Evolutionary conservation across 1,139 yeast species (phyloP), one percentile per base, ranked within the genome.

Genomic region (Tardiomyces depauwii): DNA sequence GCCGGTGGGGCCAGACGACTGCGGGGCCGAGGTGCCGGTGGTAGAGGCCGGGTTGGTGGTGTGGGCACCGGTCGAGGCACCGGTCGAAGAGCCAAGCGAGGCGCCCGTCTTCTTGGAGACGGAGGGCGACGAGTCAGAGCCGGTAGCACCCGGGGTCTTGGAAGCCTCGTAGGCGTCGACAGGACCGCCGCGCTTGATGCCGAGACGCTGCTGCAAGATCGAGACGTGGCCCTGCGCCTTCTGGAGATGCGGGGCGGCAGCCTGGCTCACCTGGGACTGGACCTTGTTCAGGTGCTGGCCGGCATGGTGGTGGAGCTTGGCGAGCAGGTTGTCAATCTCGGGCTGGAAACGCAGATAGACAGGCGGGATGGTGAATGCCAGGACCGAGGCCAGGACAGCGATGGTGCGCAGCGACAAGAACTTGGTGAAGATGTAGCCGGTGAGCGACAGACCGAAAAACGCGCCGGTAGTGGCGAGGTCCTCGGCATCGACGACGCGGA

Each of bases 251-350:
- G 57, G 51, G 82, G 78, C 54, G 83, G 56, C 48, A 49, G 50
- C 57, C 55, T 55, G 43, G 57, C 61, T 40, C 60, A 59, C 45
- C 66, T 64, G 47, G 71, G 51, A 48, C 66, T 68, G 33, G 76
- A 76, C 82, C 44, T 70, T 44, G 51, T 70, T 57, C 49, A 77
- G 63, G 67, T 82, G 80, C 44, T 69, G 73, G 62, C 75, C 76
- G 48, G 80, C 80, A 45, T 76, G 58, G 54, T 74, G 70, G 53
- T 80, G 68, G 62, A 72, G 74, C 55, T 78, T 72, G 50, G 75
- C 76, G 48, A 83, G 74, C 47, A 78, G 77, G 45, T 81, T 80
- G 67, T 89, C 95, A 63, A 91, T 83, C 70, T 84, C 83, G 59
- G 73, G 73, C 73, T 87, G 81, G 76, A 85, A 80, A 55, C 73